phyloP scores from a whole-genome alignment of 495 filamentous ascomycete genomes.

The Aspergillus asperescens region DNA sequence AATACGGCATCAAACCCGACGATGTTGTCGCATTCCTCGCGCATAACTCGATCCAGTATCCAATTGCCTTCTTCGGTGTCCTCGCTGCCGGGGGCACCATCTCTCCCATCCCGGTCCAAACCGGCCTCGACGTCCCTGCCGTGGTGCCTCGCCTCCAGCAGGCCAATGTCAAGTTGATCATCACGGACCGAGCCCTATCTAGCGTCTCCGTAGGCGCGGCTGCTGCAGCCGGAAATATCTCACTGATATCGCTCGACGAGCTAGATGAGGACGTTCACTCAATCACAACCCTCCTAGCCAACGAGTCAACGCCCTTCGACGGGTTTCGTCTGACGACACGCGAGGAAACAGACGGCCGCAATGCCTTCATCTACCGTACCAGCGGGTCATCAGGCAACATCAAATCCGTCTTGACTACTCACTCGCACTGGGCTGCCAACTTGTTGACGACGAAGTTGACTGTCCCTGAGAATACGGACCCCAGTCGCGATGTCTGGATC shows the following conservation, averaged over 20 bases:
- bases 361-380: conserved; percentile 23
- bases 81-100: conserved; percentile 9
- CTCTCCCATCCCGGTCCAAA: conserved; percentile 8
- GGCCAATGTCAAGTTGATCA: conserved; percentile 6
- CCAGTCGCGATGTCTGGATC: conserved; percentile 17
- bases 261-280: background rate
- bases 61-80: conserved; percentile 11
- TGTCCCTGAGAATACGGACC: conserved; percentile 17
- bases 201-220: background rate
- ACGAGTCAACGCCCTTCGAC: background rate
- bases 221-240: background rate
- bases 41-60: conserved; percentile 12
- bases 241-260: conserved; percentile 2
- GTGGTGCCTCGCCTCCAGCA: conserved; percentile 9
- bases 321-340: background rate
- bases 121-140: conserved; percentile 6
- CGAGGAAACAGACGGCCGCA: background rate
- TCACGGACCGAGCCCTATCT: conserved; percentile 1
- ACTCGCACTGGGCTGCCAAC: conserved; percentile 20
- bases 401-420: conserved; percentile 23
- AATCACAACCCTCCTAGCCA: background rate
- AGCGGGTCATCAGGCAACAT: conserved; percentile 22
- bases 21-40: conserved; percentile 13
- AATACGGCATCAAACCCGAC: conserved; percentile 8
- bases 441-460: conserved; percentile 15